phyloP scores from a whole-genome alignment of 305 asterid genomes.

The Solanum hybrid region DNA sequence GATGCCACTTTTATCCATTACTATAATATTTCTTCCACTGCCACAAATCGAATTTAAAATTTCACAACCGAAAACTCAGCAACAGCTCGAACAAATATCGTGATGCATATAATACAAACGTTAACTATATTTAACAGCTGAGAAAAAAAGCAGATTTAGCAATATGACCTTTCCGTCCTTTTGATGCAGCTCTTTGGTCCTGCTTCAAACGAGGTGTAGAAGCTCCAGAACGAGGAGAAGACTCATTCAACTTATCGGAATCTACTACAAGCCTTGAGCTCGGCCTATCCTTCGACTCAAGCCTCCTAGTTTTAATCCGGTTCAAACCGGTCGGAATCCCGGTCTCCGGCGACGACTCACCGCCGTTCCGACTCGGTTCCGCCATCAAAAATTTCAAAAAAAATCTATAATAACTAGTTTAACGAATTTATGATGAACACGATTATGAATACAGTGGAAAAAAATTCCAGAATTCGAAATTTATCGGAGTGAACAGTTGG shows the following conservation, averaged over 20 bases:
- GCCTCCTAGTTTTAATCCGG: conserved; percentile 69
- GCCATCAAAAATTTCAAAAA: conserved; percentile 28
- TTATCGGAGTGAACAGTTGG: background rate
- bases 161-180: conserved; percentile 20
- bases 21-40: background rate
- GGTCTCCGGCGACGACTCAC: conserved; percentile 29
- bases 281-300: conserved; percentile 28
- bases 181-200: conserved; percentile 31
- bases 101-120: background rate
- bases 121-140: background rate
- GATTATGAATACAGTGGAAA: background rate
- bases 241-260: conserved; percentile 41
- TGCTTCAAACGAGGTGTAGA: conserved; percentile 34
- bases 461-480: background rate
- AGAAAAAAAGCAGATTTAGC: background rate
- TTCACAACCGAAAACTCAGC: background rate
- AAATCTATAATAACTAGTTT: background rate
- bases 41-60: background rate
- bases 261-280: conserved; percentile 35
- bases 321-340: conserved; percentile 85
- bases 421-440: background rate
- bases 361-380: conserved; percentile 47
- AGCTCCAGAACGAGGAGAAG: conserved; percentile 41
- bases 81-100: background rate
- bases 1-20: background rate